Base-by-base conservation (phyloP, 805 yeast species). In the Yamadazyma takamatsuzukensis region DNA sequence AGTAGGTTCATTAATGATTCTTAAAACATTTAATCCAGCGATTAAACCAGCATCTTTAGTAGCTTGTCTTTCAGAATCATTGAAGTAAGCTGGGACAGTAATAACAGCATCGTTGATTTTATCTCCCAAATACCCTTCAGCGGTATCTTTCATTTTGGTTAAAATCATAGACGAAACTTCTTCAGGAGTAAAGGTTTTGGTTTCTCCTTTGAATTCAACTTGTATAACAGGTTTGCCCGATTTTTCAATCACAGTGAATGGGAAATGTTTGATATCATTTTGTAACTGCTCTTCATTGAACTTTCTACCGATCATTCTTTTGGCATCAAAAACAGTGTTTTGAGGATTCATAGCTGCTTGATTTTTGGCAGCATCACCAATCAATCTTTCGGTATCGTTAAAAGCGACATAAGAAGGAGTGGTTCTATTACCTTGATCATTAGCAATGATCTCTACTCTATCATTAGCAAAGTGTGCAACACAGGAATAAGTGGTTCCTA, bases 391-490 rank as follows among this genome's bases (percentile, higher is more conserved):
- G 25, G 89, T 76, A 58, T 87, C 96, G 18, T 95, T 87, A 78
- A 89, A 89, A 32, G 95, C 96, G 43, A 90, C 97, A 61, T 84
- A 89, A 21, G 97, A 88, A 22, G 97, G 97, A 13, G 97, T 89
- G 43, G 95, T 90, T 74, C 97, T 84, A 76, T 90, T 89, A 74
- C 97, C 97, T 72, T 90, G 97, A 64, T 89, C 96, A 59, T 89
- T 89, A 53, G 97, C 96, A 54, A 89, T 79, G 56, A 89, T 89
- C 58, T 90, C 97, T 40, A 89, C 97, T 53, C 95, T 74, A 58
- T 85, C 94, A 52, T 83, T 83, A 31, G 65, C 41, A 35, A 48
- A 53, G 29, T 52, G 57, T 54, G 96, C 97, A 42, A 90, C 97
- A 78, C 97, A 89, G 9, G 96, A 89, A 76, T 89, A 89, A 5